These are phyloP conservation scores for Debaryomyces robertsiae DNA, from an alignment of 1,139 yeast genomes.

Conservation along the genomic window DNA sequence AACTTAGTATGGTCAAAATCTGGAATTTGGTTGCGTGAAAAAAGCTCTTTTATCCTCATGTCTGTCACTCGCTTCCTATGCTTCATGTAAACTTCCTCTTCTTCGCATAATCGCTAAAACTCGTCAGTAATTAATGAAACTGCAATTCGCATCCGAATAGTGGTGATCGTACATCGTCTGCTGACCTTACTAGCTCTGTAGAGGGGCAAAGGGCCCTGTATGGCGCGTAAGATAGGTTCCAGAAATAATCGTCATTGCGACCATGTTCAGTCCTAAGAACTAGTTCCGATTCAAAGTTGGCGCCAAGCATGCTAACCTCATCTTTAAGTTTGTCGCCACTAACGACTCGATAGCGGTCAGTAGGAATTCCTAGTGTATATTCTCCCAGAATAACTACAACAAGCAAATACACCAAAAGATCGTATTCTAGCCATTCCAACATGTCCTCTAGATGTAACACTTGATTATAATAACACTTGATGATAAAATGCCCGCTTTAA, in stretches of 20 bases:
- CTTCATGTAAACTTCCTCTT: conserved; percentile 41
- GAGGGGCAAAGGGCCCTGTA: conserved; percentile 44
- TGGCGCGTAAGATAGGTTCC: conserved; percentile 39
- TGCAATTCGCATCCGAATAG: not conserved
- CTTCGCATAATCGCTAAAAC: conserved; percentile 22
- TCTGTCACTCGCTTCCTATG: conserved; percentile 37
- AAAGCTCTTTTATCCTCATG: conserved; percentile 30
- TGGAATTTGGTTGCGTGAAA: conserved; percentile 41
- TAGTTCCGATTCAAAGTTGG: too few relatives aligned
- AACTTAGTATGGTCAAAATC: conserved; percentile 33
- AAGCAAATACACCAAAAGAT: too few relatives aligned
- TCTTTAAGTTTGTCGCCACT: too few relatives aligned
- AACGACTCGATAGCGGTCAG: too few relatives aligned
- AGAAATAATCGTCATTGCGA: conserved; percentile 5
- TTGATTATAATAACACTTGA: too few relatives aligned
- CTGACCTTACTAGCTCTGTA: conserved; percentile 37
- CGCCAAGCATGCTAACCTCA: too few relatives aligned
- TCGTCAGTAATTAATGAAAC: conserved; percentile 11
- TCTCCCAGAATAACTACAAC: too few relatives aligned
- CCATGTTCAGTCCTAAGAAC: not conserved
- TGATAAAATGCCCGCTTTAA: too few relatives aligned
- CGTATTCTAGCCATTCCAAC: too few relatives aligned
- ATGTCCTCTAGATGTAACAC: too few relatives aligned
- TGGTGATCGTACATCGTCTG: conserved; percentile 31
- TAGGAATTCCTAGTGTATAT: too few relatives aligned